Evolutionary conservation across 2,329 filamentous ascomycete genomes (phyloP).

Genomic region (Xylariaceae sp.): DNA sequence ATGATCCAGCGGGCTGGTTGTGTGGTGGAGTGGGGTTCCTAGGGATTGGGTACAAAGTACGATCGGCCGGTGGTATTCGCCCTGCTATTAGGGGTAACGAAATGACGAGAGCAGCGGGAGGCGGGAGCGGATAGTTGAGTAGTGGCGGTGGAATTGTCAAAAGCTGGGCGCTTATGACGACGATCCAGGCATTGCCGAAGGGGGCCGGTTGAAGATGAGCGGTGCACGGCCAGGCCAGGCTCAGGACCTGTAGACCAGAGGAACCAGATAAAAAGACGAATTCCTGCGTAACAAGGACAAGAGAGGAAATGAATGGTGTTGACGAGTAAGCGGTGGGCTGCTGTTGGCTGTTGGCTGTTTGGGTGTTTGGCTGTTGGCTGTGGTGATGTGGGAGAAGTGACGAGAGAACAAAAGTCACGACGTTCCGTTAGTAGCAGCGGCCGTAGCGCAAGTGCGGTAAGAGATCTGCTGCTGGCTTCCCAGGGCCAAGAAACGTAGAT

Average conservation of each 20-base stretch:
- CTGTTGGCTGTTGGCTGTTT: slow-evolving; percentile 12
- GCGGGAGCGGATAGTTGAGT: slow-evolving; percentile 3
- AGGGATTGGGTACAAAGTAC: slow-evolving; percentile 8
- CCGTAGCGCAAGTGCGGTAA: not conserved
- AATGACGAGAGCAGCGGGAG: not conserved
- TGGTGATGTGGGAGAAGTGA: not conserved
- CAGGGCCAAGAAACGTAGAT: not conserved
- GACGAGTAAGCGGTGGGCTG: slow-evolving; percentile 8
- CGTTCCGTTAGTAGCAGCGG: not conserved
- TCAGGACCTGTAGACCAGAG: not conserved
- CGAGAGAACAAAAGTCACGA: not conserved
- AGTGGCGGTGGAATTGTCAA: slow-evolving; percentile 14
- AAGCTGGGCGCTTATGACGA: slow-evolving; percentile 11
- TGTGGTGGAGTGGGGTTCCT: slow-evolving; percentile 17
- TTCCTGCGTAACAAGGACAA: slow-evolving; percentile 7
- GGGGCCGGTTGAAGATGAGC: slow-evolving; percentile 13
- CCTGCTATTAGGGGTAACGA: slow-evolving; percentile 10
- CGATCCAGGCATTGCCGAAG: slow-evolving; percentile 17
- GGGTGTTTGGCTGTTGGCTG: not conserved
- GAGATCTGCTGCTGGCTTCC: not conserved
- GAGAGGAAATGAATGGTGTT: slow-evolving; percentile 5
- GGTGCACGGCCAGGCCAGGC: slow-evolving; percentile 8
- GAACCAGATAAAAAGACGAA: not conserved
- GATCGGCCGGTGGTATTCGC: slow-evolving; percentile 2
- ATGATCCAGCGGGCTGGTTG: slow-evolving; percentile 16